Base-by-base conservation (phyloP, 2,329 filamentous ascomycete species). In the Aspergillus jensenii region DNA sequence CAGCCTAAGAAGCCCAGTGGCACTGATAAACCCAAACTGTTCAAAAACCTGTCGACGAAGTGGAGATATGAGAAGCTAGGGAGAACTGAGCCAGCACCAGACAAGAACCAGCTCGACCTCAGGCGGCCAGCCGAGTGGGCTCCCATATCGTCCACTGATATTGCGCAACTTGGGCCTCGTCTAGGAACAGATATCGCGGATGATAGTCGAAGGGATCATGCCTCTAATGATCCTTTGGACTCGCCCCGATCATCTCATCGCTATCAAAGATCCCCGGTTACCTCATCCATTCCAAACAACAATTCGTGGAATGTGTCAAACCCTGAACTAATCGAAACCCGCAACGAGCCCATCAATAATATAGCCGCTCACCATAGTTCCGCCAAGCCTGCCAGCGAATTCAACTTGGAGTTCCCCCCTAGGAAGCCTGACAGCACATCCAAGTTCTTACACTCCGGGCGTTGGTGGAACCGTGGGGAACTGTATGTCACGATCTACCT, bases 61-160 rank as follows among this genome's bases (percentile, higher is more conserved):
- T 56, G 68, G 52, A 70, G 62, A 54, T 65, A 68, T 46, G 63
- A 73, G 46, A 75, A 75, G 55, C 63, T 67, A n/a, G 63, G 68
- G 44, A 59, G 59, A 7, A 58, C 65, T 35, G 75, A 78, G 33
- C 68, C 66, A 41, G 62, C 65, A n/a, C 76, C 77, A 15, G 67
- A 77, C 60, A 66, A 71, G 21, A 68, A 60, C 17, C 64, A 74
- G 43, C 48, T 79, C 15, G 64, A 78, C 15, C 61, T 78, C n/a
- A 60, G 66, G 59, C 69, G 62, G 8, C 75, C 74, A 8, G 68
- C 69, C 6, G 69, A 76, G 9, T 76, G 71, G 63, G 47, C 64
- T 12, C 43, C 64, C 4, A 58, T 61, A 41, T 44, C 58, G 11
- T 50, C 51, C 23, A 14, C 50, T 27, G 39, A 47, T 44, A 19